Evolutionary conservation across 2,329 filamentous ascomycete species (phyloP).

Genomic region (Knufia fluminis): DNA sequence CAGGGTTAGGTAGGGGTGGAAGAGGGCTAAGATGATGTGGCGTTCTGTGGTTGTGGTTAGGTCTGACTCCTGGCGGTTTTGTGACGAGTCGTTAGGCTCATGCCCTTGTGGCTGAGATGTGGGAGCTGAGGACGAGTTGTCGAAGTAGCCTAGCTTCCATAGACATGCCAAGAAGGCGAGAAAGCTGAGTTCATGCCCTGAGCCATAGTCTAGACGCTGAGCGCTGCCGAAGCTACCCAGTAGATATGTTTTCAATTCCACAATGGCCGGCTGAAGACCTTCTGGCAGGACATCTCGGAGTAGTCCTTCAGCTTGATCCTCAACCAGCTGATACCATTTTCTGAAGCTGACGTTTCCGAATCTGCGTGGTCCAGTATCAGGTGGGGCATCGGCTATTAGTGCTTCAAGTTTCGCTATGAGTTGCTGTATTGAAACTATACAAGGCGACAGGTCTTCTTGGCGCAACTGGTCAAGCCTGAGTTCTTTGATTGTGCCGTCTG

Average conservation of each 20-base stretch:
- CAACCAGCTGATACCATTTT: conserved; percentile 66
- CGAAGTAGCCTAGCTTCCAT: conserved; percentile 83
- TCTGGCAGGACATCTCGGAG: conserved; percentile 49
- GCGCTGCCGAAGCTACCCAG: conserved; percentile 79
- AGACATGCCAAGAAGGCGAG: conserved; percentile 80
- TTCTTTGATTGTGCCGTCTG: conserved; percentile 36
- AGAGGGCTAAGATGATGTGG: conserved; percentile 67
- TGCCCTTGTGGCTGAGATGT: background rate
- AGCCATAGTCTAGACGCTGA: conserved; percentile 88
- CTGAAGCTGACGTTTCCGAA: conserved; percentile 91
- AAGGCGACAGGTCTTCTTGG: conserved; percentile 17
- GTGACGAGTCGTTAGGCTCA: background rate
- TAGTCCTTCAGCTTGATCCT: conserved; percentile 48
- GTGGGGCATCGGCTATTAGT: conserved; percentile 69
- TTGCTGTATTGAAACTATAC: conserved; percentile 47
- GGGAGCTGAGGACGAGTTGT: conserved; percentile 19
- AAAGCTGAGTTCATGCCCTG: conserved; percentile 92
- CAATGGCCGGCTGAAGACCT: conserved; percentile 38
- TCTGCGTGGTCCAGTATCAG: conserved; percentile 72
- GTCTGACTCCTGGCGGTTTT: background rate
- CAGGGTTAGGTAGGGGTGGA: conserved; percentile 79
- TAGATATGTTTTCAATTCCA: conserved; percentile 71
- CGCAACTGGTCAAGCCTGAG: conserved; percentile 37
- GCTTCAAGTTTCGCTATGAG: conserved; percentile 57
- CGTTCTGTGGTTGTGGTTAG: conserved; percentile 54